A percentile compares a stretch with the other conserved stretches of the same genome.
These are phyloP conservation scores for Euphorbia corollata DNA, from an alignment of 441 rosid genomes.

Conservation along the genomic window DNA sequence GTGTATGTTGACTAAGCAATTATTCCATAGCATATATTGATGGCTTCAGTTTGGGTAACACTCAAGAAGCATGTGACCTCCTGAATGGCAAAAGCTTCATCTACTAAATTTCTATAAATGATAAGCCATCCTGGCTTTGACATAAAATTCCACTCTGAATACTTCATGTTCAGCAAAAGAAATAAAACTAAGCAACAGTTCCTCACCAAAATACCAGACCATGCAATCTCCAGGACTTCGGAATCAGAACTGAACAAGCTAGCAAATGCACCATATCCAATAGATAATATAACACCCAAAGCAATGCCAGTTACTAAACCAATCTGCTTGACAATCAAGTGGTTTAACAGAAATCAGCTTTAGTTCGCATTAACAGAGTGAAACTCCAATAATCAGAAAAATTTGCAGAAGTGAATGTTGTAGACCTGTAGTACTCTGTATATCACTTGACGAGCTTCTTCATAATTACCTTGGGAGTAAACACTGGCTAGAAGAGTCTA, in stretches of 20 bases:
- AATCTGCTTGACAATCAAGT: conserved; percentile 41
- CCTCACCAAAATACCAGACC: conserved; percentile 70
- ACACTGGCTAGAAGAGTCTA: conserved; percentile 82
- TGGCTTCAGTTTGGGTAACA: not conserved
- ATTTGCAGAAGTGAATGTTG: conserved; percentile 5
- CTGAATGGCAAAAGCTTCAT: not conserved
- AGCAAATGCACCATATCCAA: conserved; percentile 70
- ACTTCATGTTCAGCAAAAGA: conserved; percentile 1
- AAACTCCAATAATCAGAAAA: conserved; percentile 7
- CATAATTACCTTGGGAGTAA: conserved; percentile 64
- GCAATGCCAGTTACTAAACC: conserved; percentile 68
- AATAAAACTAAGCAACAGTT: conserved; percentile 1
- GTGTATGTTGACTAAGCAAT: not conserved
- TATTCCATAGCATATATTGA: not conserved
- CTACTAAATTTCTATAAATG: not conserved
- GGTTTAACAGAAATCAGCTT: conserved; percentile 12
- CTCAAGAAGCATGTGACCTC: not conserved
- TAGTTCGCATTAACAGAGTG: not conserved
- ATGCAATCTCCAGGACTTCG: conserved; percentile 69
- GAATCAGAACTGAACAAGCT: conserved; percentile 64
- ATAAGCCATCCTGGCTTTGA: not conserved
- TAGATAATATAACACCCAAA: conserved; percentile 55
- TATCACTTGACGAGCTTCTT: conserved; percentile 59
- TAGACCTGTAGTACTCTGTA: conserved; percentile 59
- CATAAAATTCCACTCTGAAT: not conserved